These are phyloP conservation scores for Colletotrichum sp. DNA, from an alignment of 2,329 filamentous ascomycete genomes.

Conservation along the genomic window DNA sequence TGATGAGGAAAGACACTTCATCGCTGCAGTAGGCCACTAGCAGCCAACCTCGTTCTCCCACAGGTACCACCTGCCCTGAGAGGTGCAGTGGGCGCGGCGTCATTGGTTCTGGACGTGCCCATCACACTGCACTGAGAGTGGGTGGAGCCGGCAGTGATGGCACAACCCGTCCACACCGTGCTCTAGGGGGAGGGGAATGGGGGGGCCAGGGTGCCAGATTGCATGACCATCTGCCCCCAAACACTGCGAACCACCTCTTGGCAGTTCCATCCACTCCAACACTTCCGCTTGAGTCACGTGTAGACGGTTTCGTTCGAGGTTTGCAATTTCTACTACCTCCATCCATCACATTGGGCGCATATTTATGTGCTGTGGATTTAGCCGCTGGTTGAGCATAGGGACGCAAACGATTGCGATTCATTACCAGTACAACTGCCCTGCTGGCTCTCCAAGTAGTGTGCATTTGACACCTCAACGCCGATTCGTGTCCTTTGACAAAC, in stretches of 20 bases:
- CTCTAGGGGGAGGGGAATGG: neutral
- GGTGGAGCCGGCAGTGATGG: neutral
- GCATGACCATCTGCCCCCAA: neutral
- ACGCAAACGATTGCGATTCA: neutral
- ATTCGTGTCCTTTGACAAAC: neutral
- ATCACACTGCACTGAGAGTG: neutral
- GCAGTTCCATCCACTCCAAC: neutral
- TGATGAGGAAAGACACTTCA: neutral
- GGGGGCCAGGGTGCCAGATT: neutral
- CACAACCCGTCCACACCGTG: neutral
- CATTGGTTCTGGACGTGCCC: neutral
- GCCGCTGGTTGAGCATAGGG: neutral
- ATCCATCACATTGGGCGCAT: neutral
- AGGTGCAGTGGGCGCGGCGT: neutral
- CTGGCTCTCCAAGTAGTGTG: neutral
- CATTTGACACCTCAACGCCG: constrained; percentile 17
- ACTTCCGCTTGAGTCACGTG: neutral
- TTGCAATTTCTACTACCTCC: neutral
- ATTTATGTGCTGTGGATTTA: neutral
- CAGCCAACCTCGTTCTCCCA: neutral
- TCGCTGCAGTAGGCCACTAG: neutral
- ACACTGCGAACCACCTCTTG: neutral
- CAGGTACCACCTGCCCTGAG: neutral
- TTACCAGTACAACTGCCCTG: neutral
- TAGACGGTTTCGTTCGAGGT: neutral